Percentiles rank a stretch among this genome's conserved stretches.
Conservation (phyloP, 2,329 filamentous ascomycete species). For the Ramularia endophylla region DNA sequence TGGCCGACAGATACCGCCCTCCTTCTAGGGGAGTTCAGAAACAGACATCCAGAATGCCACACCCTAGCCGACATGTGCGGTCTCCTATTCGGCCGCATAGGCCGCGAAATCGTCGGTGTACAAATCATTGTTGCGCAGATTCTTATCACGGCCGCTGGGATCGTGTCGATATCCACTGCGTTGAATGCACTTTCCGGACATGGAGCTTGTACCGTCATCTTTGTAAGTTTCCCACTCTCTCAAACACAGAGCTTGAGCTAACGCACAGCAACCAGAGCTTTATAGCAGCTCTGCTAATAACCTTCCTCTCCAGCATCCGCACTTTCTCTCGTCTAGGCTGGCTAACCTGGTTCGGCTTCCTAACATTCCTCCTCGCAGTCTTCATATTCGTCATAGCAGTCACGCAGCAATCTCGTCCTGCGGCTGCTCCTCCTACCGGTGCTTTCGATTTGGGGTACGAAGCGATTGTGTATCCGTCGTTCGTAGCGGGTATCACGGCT, state of each 20-base stretch:
- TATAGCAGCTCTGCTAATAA: constrained; percentile 11
- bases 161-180: too few relatives aligned
- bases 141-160: too few relatives aligned
- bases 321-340: constrained; percentile 37
- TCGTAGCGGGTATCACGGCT: constrained; percentile 53
- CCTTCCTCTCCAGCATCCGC: constrained; percentile 12
- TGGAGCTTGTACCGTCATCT: constrained; percentile 53
- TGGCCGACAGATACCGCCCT: constrained; percentile 42
- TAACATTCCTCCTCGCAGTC: constrained; percentile 49
- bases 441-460: constrained; percentile 53
- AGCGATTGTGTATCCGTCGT: constrained; percentile 50
- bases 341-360: constrained; percentile 55
- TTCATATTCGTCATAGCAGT: constrained; percentile 43
- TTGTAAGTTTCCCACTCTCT: too few relatives aligned
- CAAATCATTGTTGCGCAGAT: too few relatives aligned
- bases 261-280: too few relatives aligned
- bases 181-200: constrained; percentile 55
- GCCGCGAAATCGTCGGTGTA: too few relatives aligned
- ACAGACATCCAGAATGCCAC: constrained; percentile 43
- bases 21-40: constrained; percentile 46
- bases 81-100: too few relatives aligned
- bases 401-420: constrained; percentile 50
- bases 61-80: too few relatives aligned
- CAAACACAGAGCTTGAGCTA: too few relatives aligned
- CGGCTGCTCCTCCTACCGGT: constrained; percentile 53